Evolutionary conservation across 768 basidiomycete species (phyloP), one percentile per base, ranked within the genome.

Genomic region (Filobasidium wieringae): DNA sequence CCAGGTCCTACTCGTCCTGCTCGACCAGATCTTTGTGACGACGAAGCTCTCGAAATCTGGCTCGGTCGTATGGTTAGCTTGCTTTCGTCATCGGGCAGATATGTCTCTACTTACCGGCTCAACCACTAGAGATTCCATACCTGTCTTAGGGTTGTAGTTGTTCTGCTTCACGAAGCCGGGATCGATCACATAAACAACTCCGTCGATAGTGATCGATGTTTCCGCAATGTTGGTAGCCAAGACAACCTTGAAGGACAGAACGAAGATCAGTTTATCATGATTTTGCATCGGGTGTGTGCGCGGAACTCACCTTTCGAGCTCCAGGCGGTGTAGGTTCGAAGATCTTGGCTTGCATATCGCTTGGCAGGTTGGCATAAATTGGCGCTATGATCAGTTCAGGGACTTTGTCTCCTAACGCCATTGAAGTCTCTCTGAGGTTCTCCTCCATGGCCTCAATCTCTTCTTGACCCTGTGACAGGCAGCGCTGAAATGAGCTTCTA

Each of bases 121-220:
- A 32, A 99, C 90, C 14, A 90, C 83, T 14, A 99, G 78, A 0
- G 91, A 93, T 9, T 89, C 91, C 95, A 99, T 99, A 14, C 95
- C 93, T 41, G 95, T 95, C 68, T 92, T 81, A 1, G 95, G 95
- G 74, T 99, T 99, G 72, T 95, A 99, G 37, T 90, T 86, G 72
- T 99, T 97, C 71, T 99, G 95, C 78, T 99, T 99, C 65, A 97
- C 93, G 68, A 97, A 96, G 12, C 95, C 95, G 2, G 95, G 95
- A 72, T 99, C 95, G 63, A 99, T 97, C 37, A 99, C 95, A 72
- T 95, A 99, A 1, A 97, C 93, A 6, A 99, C 95, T 29, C 95
- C 95, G 55, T 97, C 95, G 64, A 99, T 99, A 7, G 95, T 99
- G 71, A 99, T 99, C 6, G 89, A 92, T 4, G 95, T 99, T 75